Conservation (phyloP, 108 stramenopile species). For the Nannochloropsis gaditana region DNA sequence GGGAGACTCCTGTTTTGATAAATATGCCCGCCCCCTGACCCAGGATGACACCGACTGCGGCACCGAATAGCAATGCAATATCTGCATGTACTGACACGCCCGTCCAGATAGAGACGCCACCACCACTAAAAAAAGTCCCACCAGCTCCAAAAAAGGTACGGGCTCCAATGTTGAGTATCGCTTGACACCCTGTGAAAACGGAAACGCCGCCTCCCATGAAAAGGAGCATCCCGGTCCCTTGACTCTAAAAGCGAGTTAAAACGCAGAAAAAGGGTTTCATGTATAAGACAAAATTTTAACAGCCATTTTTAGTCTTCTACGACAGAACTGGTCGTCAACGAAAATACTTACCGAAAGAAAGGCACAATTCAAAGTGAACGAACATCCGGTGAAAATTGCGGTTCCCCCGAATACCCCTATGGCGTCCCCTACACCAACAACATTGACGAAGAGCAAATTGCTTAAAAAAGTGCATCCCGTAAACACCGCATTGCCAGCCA, state of each 20-base stretch:
- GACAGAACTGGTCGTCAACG: too few species aligned
- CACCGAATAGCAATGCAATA: not conserved
- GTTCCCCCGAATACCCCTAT: not conserved
- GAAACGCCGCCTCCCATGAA: constrained; percentile 9
- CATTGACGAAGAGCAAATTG: not conserved
- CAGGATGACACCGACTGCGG: not conserved
- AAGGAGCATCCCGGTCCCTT: not conserved
- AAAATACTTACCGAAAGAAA: not conserved
- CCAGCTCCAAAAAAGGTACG: not conserved
- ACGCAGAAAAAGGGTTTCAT: not conserved
- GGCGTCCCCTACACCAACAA: not conserved
- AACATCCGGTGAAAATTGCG: not conserved
- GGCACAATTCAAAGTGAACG: not conserved
- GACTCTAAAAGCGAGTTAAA: not conserved
- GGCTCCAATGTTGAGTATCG: not conserved
- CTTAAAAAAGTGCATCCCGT: not conserved
- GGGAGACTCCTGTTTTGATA: not conserved
- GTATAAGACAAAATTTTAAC: not conserved
- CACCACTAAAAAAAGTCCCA: not conserved
- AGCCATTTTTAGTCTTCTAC: not conserved
- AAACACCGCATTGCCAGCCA: not conserved
- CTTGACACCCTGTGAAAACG: not conserved
- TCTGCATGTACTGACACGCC: not conserved
- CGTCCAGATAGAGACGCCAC: not conserved
- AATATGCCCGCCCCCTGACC: not conserved